Percentiles rank a stretch among this genome's conserved stretches.
These are phyloP conservation scores for Lecanosticta acicola DNA, from an alignment of 2,329 filamentous ascomycete species.

Conservation along the genomic window DNA sequence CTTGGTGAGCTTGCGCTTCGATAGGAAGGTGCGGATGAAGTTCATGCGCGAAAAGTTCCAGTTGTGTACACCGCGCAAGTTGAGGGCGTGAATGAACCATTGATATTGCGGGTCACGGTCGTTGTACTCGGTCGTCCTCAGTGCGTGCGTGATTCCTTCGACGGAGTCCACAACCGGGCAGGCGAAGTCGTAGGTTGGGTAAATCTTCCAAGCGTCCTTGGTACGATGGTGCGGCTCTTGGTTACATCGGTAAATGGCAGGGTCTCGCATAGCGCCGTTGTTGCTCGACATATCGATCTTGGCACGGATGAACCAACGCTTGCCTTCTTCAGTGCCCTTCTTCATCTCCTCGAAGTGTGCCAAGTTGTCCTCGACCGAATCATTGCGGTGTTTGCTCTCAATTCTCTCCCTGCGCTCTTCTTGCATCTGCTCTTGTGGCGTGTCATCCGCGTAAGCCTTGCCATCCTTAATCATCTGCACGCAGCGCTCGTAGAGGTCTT, in stretches of 20 bases:
- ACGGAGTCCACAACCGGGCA: slow-evolving; percentile 75
- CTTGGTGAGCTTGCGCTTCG: slow-evolving; percentile 81
- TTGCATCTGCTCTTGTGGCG: slow-evolving; percentile 81
- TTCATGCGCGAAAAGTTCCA: slow-evolving; percentile 83
- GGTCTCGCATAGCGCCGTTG: slow-evolving; percentile 94
- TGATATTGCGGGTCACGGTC: slow-evolving; percentile 82
- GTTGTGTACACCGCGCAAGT: slow-evolving; percentile 71
- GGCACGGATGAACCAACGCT: slow-evolving; percentile 84
- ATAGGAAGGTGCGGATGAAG: slow-evolving; percentile 75
- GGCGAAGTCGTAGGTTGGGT: slow-evolving; percentile 82
- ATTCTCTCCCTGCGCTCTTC: slow-evolving; percentile 79
- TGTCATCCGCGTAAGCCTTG: slow-evolving; percentile 91
- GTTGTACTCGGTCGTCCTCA: slow-evolving; percentile 80
- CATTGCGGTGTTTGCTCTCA: slow-evolving; percentile 73
- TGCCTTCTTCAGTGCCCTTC: slow-evolving; percentile 69
- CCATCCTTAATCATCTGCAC: slow-evolving; percentile 79
- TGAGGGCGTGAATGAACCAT: slow-evolving; percentile 72
- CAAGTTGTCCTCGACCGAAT: slow-evolving; percentile 74
- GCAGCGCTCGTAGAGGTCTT: slow-evolving; percentile 81
- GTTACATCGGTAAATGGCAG: slow-evolving; percentile 96
- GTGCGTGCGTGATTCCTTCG: slow-evolving; percentile 77
- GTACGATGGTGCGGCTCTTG: slow-evolving; percentile 68
- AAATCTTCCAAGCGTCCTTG: slow-evolving; percentile 74
- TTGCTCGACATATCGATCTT: slow-evolving; percentile 88
- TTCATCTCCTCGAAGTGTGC: slow-evolving; percentile 92